Percentiles rank a stretch among this genome's conserved stretches.
phyloP scores from a whole-genome alignment of 805 yeast genomes.

The Nematodospora valgi region DNA sequence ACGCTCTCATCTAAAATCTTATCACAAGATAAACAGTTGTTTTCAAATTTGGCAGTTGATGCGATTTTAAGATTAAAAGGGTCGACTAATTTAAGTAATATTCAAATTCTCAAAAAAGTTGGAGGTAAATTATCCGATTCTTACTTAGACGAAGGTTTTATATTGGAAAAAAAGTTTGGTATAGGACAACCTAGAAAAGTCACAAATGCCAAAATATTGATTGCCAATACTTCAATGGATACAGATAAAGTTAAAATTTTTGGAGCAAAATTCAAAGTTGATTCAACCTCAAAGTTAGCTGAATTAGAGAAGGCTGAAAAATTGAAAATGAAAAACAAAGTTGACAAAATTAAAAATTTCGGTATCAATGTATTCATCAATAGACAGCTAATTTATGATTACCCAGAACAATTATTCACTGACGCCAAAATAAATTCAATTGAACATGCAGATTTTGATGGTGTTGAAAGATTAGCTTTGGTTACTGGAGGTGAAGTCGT shows the following conservation, averaged over 20 bases:
- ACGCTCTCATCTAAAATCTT: constrained; percentile 90
- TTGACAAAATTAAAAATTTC: constrained; percentile 83
- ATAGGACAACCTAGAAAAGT: constrained; percentile 88
- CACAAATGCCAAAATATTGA: constrained; percentile 78
- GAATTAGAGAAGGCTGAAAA: constrained; percentile 93
- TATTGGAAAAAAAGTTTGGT: constrained; percentile 88
- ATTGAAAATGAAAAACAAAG: constrained; percentile 86
- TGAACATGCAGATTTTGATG: constrained; percentile 98
- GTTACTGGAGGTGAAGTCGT: constrained; percentile 99
- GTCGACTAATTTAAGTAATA: constrained; percentile 83
- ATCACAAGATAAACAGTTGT: constrained; percentile 90
- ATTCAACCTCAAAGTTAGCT: constrained; percentile 89
- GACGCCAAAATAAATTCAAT: constrained; percentile 86
- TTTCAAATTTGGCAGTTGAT: constrained; percentile 87
- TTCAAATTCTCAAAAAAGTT: constrained; percentile 86
- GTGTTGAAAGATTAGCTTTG: constrained; percentile 91
- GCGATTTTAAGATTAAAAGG: constrained; percentile 88
- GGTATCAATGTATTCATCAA: constrained; percentile 88
- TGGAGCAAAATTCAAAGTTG: constrained; percentile 97
- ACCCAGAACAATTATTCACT: constrained; percentile 93
- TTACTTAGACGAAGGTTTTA: constrained; percentile 93
- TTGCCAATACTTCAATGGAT: constrained; percentile 95
- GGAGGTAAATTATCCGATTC: constrained; percentile 94
- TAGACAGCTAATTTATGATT: constrained; percentile 95
- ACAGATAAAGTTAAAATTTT: constrained; percentile 97